These are phyloP conservation scores for Scenedesmus sp. DNA, from an alignment of 163 green algal genomes.

Conservation along the genomic window DNA sequence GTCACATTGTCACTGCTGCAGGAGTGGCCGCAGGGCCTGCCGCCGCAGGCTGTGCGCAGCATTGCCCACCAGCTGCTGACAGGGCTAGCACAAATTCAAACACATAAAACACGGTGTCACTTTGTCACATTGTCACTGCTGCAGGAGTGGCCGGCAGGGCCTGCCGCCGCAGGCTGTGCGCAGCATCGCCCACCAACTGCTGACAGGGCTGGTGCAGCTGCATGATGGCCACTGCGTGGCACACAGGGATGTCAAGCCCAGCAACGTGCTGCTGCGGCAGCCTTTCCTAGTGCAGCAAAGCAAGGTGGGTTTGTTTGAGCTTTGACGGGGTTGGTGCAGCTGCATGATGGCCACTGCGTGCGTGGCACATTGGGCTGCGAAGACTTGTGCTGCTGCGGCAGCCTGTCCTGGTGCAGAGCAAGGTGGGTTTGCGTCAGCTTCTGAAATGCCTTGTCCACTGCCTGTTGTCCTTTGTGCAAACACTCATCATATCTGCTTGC, in stretches of 20 bases:
- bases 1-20: no score
- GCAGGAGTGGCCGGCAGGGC: not conserved
- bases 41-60: not conserved
- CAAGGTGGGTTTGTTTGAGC: not conserved
- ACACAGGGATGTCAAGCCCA: slow-evolving; percentile 39
- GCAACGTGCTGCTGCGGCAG: slow-evolving; percentile 42
- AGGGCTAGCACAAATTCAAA: no score
- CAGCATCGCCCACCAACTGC: slow-evolving; percentile 18
- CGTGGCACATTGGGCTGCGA: not conserved
- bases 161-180: slow-evolving; percentile 15
- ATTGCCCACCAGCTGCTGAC: slow-evolving; percentile 25
- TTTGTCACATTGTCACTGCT: no score
- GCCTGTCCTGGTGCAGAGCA: not conserved
- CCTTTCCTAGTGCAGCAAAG: not conserved
- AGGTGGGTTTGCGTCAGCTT: no score
- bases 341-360: not conserved
- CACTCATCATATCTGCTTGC: no score
- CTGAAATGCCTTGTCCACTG: no score
- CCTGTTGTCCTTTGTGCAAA: no score
- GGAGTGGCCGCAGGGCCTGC: slow-evolving; percentile 4
- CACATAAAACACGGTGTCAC: not conserved
- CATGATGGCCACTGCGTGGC: not conserved
- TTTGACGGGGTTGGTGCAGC: not conserved
- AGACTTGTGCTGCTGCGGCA: not conserved
- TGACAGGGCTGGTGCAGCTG: slow-evolving; percentile 7